Conservation (phyloP, 1,284 basidiomycete genomes). For the Irpex sp. region DNA sequence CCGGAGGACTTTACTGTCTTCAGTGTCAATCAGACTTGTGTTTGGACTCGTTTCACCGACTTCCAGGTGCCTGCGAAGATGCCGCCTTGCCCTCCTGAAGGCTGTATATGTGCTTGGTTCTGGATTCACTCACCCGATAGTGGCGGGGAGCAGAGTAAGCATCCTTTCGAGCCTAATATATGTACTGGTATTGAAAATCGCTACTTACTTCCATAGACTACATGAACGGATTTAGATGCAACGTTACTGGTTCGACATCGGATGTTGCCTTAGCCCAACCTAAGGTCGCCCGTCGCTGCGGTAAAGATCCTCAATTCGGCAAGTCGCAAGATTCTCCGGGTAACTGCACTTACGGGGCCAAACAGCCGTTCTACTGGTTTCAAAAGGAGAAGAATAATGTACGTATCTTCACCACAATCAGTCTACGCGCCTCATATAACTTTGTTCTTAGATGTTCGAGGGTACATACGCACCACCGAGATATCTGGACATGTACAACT, state of each 20-base stretch:
- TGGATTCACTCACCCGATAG: slow-evolving; percentile 63
- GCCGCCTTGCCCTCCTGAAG: slow-evolving; percentile 63
- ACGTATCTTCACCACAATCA: slow-evolving; percentile 6
- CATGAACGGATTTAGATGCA: slow-evolving; percentile 78
- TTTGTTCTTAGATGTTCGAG: slow-evolving; percentile 47
- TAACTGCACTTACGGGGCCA: slow-evolving; percentile 67
- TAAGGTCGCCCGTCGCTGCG: slow-evolving; percentile 29
- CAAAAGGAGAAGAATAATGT: slow-evolving; percentile 39
- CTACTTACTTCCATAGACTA: slow-evolving; percentile 39
- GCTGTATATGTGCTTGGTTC: slow-evolving; percentile 71
- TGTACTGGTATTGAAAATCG: no score
- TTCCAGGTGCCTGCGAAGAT: slow-evolving; percentile 67
- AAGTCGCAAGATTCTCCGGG: slow-evolving; percentile 25
- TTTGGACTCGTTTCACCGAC: slow-evolving; percentile 64
- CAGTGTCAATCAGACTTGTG: slow-evolving; percentile 71
- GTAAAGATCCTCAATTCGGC: slow-evolving; percentile 26
- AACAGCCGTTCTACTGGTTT: slow-evolving; percentile 67
- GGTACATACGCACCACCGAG: slow-evolving; percentile 50
- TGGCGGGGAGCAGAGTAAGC: slow-evolving; percentile 42
- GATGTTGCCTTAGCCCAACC: slow-evolving; percentile 38
- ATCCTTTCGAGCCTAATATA: no score
- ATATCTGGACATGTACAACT: slow-evolving; percentile 59
- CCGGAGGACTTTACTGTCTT: slow-evolving; percentile 72
- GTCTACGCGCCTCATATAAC: neutral
- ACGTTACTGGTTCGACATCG: slow-evolving; percentile 55